A percentile compares a stretch with the other conserved stretches of the same genome.
Evolutionary conservation across 164 flowering plant species (phyloP).

Genomic region (Buxus sempervirens): DNA sequence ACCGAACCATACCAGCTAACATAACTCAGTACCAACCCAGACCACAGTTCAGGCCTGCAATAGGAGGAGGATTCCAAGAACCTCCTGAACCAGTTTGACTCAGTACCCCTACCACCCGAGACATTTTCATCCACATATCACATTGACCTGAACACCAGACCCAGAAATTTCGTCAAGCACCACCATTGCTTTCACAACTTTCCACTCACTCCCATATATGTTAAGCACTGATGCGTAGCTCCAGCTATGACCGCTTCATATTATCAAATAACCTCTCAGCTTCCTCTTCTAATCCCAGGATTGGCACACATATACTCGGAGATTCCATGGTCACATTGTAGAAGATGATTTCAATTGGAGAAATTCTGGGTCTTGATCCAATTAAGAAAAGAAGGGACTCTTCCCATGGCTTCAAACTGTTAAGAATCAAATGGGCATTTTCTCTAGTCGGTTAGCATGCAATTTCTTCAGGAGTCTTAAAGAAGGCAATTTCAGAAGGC

Average conservation of each 20-base stretch:
- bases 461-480: slow-evolving; percentile 39
- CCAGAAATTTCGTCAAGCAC: slow-evolving; percentile 70
- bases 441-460: slow-evolving; percentile 65
- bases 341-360: slow-evolving; percentile 80
- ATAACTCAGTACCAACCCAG: too few relatives aligned
- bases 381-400: slow-evolving; percentile 58
- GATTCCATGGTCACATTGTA: slow-evolving; percentile 91
- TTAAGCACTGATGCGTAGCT: slow-evolving; percentile 90
- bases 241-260: slow-evolving; percentile 83
- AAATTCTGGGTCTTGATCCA: slow-evolving; percentile 75
- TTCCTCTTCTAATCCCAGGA: slow-evolving; percentile 79
- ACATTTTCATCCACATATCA: slow-evolving; percentile 90
- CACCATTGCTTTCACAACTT: slow-evolving; percentile 65
- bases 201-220: slow-evolving; percentile 75
- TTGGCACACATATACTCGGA: slow-evolving; percentile 95
- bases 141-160: slow-evolving; percentile 55
- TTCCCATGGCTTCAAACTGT: slow-evolving; percentile 71
- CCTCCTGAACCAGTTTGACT: too few relatives aligned
- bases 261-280: slow-evolving; percentile 78
- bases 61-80: too few relatives aligned
- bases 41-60: too few relatives aligned
- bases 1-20: too few relatives aligned
- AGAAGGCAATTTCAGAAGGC: slow-evolving; percentile 38
- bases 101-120: too few relatives aligned
- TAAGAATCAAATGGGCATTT: slow-evolving; percentile 65